Evolutionary conservation across 1,139 yeast genomes (phyloP).

Genomic region (Scheffersomyces stambukii): DNA sequence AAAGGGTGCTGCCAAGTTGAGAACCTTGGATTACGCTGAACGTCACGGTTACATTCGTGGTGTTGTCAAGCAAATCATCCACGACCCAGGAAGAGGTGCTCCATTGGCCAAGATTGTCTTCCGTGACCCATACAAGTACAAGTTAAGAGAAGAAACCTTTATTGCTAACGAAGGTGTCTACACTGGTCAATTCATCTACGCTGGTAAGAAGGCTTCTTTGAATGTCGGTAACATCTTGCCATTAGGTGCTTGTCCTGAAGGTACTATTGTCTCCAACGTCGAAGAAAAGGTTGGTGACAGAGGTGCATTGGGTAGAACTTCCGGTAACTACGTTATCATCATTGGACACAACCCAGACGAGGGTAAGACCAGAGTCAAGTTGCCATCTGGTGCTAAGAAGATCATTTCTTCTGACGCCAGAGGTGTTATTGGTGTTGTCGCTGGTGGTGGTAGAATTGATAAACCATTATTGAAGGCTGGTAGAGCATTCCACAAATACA

Average conservation of each 20-base stretch:
- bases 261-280: conserved; percentile 97
- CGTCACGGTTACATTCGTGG: conserved; percentile 99
- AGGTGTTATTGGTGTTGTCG: conserved; percentile 99
- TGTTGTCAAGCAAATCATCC: conserved; percentile 96
- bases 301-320: conserved; percentile 99
- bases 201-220: conserved; percentile 98
- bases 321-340: conserved; percentile 98
- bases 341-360: conserved; percentile 99
- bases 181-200: conserved; percentile 98
- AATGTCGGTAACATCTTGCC: conserved; percentile 98
- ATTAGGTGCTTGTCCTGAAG: conserved; percentile 96
- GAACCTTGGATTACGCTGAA: conserved; percentile 99
- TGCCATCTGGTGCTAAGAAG: conserved; percentile 99
- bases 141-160: conserved; percentile 96
- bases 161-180: conserved; percentile 99
- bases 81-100: conserved; percentile 99
- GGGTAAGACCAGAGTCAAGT: conserved; percentile 98
- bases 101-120: conserved; percentile 98
- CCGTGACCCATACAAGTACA: conserved; percentile 99
- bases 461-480: conserved; percentile 99
- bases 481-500: conserved; percentile 99
- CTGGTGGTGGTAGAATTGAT: conserved; percentile 99
- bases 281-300: conserved; percentile 99
- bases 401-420: conserved; percentile 91
- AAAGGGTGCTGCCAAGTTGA: conserved; percentile 99